A percentile compares a stretch with the other conserved stretches of the same genome.
Conservation (phyloP, 495 filamentous ascomycete species). For the Aspergillus steynii region DNA sequence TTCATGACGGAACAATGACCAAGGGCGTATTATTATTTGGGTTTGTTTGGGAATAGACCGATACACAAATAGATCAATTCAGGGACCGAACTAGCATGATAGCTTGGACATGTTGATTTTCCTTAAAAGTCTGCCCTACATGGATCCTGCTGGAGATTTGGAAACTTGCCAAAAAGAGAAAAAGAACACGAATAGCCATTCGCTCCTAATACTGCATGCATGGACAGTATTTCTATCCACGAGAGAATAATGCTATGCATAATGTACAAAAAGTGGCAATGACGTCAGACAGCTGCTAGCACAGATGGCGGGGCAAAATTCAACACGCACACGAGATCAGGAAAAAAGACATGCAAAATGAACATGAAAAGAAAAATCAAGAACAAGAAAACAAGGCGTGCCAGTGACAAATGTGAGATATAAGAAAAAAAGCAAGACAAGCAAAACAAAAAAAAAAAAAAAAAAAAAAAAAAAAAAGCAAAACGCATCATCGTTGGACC, state of each 20-base stretch:
- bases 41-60: neutral
- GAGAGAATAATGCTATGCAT: neutral
- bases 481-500: neutral
- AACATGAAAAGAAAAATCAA: conserved; percentile 9
- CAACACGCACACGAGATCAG: neutral
- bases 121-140: too few species aligned
- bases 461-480: neutral
- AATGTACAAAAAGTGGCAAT: neutral
- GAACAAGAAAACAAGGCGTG: neutral
- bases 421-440: conserved; percentile 6
- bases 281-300: neutral
- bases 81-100: neutral
- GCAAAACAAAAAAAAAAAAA: neutral
- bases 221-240: conserved; percentile 1
- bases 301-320: too few species aligned
- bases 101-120: neutral
- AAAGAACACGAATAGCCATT: neutral
- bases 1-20: neutral
- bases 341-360: conserved; percentile 7
- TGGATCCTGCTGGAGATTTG: too few species aligned
- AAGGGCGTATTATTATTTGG: conserved; percentile 2
- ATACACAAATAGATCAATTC: conserved; percentile 19
- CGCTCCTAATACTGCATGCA: conserved; percentile 1
- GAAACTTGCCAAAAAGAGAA: neutral
- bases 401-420: neutral